These are phyloP conservation scores for Amphicarpaea edgeworthii DNA, from an alignment of 306 rosid genomes.

Conservation along the genomic window DNA sequence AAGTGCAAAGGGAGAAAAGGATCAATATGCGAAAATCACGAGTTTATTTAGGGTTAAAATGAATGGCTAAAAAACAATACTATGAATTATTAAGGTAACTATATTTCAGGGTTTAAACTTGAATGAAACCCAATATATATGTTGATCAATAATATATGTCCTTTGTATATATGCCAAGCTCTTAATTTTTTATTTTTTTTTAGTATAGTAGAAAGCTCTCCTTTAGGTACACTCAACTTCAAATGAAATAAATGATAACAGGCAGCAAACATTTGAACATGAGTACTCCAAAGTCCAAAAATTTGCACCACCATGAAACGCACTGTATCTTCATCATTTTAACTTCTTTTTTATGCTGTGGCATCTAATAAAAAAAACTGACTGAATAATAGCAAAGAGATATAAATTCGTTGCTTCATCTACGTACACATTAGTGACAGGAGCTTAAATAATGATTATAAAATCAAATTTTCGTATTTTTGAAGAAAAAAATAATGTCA, in stretches of 20 bases:
- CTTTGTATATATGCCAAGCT: background rate
- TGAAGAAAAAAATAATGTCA: background rate
- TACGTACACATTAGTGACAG: background rate
- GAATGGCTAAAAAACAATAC: background rate
- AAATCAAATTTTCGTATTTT: background rate
- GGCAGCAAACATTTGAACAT: conserved; percentile 3
- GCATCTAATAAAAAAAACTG: background rate
- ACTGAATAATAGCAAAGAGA: background rate
- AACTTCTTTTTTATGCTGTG: background rate
- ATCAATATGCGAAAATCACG: background rate
- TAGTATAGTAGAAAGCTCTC: background rate
- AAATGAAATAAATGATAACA: background rate
- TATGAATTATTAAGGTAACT: background rate
- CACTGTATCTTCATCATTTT: background rate
- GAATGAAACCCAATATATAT: background rate
- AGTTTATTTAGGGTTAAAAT: background rate
- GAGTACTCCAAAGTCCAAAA: background rate
- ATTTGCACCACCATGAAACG: background rate
- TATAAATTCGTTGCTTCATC: background rate
- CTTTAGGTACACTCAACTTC: background rate
- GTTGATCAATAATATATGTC: background rate
- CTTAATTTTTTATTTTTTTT: background rate
- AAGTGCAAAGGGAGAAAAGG: background rate
- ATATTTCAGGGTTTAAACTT: background rate
- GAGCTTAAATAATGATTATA: background rate